These are phyloP conservation scores for Arachis hypogaea DNA, from an alignment of 306 rosid genomes.

Conservation along the genomic window DNA sequence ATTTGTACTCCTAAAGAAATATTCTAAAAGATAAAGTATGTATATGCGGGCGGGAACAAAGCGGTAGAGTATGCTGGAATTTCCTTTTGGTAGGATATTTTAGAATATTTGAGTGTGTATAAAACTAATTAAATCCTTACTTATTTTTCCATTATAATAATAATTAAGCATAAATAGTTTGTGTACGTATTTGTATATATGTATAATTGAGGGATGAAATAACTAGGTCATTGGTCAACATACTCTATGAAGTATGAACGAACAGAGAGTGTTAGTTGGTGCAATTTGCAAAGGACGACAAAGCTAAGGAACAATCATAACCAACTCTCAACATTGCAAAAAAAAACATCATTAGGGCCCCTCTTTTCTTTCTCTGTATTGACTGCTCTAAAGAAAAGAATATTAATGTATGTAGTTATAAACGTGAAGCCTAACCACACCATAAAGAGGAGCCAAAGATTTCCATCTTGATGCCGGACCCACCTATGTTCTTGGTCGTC, in stretches of 20 bases:
- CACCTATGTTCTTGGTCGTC: slow-evolving; percentile 37
- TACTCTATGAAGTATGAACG: too few relatives aligned
- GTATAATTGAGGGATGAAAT: too few relatives aligned
- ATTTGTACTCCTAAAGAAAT: slow-evolving; percentile 50
- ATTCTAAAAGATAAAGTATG: slow-evolving; percentile 46
- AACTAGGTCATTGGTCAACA: too few relatives aligned
- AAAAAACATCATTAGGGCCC: slow-evolving; percentile 57
- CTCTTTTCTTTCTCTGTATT: slow-evolving; percentile 61
- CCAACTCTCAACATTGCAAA: slow-evolving; percentile 43
- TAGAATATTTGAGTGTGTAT: slow-evolving; percentile 47
- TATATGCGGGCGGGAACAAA: not conserved
- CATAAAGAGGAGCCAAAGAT: slow-evolving; percentile 53
- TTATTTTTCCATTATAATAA: slow-evolving; percentile 27
- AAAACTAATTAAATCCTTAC: not conserved
- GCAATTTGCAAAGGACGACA: slow-evolving; percentile 11
- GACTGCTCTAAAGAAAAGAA: slow-evolving; percentile 53
- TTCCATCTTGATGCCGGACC: slow-evolving; percentile 49
- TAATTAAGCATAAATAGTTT: not conserved
- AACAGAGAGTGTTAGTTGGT: not conserved
- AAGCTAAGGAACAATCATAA: slow-evolving; percentile 56
- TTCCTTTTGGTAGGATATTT: slow-evolving; percentile 23
- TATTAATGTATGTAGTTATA: slow-evolving; percentile 44
- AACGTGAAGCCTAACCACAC: slow-evolving; percentile 84
- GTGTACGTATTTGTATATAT: too few relatives aligned
- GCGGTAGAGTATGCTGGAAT: slow-evolving; percentile 43